These are phyloP conservation scores for Warburgia ugandensis DNA, from an alignment of 164 flowering plant genomes.

Conservation along the genomic window DNA sequence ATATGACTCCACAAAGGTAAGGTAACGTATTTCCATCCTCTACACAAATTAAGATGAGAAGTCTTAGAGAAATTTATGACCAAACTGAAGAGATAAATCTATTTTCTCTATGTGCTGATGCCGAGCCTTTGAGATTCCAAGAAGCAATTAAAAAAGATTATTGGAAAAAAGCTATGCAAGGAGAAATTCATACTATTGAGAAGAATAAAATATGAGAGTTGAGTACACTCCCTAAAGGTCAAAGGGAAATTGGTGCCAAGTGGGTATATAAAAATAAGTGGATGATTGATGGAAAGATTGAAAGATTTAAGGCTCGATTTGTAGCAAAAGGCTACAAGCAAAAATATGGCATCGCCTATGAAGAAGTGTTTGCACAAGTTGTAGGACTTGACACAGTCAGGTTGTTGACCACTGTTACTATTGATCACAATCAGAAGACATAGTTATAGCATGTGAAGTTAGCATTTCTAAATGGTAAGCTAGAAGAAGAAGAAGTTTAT, in stretches of 20 bases:
- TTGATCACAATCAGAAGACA: not conserved
- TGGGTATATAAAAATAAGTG: not conserved
- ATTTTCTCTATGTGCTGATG: not conserved
- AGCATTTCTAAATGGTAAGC: constrained; percentile 1
- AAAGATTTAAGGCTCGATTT: not conserved
- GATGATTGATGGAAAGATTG: not conserved
- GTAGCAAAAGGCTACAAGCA: no score
- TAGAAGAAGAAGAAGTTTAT: no score
- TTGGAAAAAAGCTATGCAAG: not conserved
- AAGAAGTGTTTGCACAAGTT: not conserved
- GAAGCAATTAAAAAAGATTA: not conserved
- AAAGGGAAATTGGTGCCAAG: not conserved
- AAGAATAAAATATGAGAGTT: not conserved
- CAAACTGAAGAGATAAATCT: not conserved
- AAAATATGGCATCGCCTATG: not conserved
- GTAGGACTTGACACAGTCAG: not conserved
- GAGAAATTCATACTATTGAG: not conserved
- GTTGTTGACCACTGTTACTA: not conserved
- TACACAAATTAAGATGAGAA: not conserved
- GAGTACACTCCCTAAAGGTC: not conserved
- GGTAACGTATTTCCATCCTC: not conserved
- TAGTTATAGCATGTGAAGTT: not conserved
- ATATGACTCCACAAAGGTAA: no score
- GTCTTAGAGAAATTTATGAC: not conserved
- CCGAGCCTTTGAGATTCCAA: not conserved